Percentiles rank a stretch among this genome's conserved stretches.
These are phyloP conservation scores for Capsicum pubescens DNA, from an alignment of 257 asterid genomes.

Conservation along the genomic window DNA sequence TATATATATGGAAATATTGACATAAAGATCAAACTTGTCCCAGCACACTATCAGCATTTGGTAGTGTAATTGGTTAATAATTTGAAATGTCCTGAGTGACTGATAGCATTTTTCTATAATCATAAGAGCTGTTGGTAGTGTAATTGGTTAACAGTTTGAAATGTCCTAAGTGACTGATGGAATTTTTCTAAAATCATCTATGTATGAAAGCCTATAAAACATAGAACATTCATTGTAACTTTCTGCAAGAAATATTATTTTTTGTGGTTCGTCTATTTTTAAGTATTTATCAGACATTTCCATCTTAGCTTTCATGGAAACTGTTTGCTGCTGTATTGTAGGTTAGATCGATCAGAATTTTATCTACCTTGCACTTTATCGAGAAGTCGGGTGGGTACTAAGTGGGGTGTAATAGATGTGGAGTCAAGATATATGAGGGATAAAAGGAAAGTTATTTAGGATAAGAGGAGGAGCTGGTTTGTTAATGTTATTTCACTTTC, in stretches of 20 bases:
- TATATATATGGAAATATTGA: constrained; percentile 55
- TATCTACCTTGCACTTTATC: neutral
- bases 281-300: neutral
- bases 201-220: neutral
- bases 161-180: neutral
- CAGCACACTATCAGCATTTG: constrained; percentile 17
- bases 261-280: neutral
- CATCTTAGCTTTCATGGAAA: constrained; percentile 9
- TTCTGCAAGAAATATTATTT: constrained; percentile 19
- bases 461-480: neutral
- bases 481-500: constrained; percentile 7
- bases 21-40: constrained; percentile 56
- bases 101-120: too few relatives aligned
- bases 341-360: neutral
- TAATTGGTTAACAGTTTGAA: neutral
- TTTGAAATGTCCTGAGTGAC: too few relatives aligned
- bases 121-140: too few relatives aligned
- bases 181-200: neutral
- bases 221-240: neutral
- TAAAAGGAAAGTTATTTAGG: neutral
- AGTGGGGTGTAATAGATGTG: neutral
- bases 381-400: neutral
- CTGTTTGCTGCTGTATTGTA: neutral
- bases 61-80: too few relatives aligned
- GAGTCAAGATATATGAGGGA: neutral